phyloP scores from a whole-genome alignment of 1,284 basidiomycete genomes.

The Sanghuangporus baumii region DNA sequence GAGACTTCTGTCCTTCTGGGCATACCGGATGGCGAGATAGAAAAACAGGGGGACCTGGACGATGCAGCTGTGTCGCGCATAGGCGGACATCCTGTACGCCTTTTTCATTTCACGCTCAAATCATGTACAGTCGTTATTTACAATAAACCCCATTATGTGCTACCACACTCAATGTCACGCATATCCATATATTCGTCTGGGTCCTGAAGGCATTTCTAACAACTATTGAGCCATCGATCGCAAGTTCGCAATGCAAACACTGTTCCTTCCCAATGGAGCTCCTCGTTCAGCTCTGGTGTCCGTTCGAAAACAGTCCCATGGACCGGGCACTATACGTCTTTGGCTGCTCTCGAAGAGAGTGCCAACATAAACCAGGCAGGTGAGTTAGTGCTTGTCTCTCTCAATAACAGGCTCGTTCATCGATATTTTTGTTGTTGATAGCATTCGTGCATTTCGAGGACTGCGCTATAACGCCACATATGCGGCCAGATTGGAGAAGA shows the following conservation, averaged over 20 bases:
- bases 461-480: constrained; percentile 66
- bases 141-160: constrained; percentile 26
- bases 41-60: constrained; percentile 46
- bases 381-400: constrained; percentile 31
- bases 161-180: constrained; percentile 22
- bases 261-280: constrained; percentile 72
- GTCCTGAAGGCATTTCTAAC: constrained; percentile 28
- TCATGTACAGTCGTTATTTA: constrained; percentile 30
- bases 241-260: constrained; percentile 52
- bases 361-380: constrained; percentile 71
- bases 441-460: constrained; percentile 74
- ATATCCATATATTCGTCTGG: not conserved
- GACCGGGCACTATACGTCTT: constrained; percentile 78
- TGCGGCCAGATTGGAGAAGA: constrained; percentile 59
- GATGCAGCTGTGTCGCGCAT: constrained; percentile 81
- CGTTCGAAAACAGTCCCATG: constrained; percentile 74
- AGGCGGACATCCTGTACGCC: constrained; percentile 80
- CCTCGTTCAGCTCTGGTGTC: constrained; percentile 80
- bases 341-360: constrained; percentile 62
- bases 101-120: constrained; percentile 27
- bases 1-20: constrained; percentile 73
- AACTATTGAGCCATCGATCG: constrained; percentile 26
- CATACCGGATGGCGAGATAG: constrained; percentile 66
- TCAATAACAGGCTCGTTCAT: constrained; percentile 4
- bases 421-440: constrained; percentile 26